A percentile compares a stretch with the other conserved stretches of the same genome.
These are phyloP conservation scores for Kalaharituber pfeilii DNA, from an alignment of 2,329 filamentous ascomycete genomes.

Conservation along the genomic window DNA sequence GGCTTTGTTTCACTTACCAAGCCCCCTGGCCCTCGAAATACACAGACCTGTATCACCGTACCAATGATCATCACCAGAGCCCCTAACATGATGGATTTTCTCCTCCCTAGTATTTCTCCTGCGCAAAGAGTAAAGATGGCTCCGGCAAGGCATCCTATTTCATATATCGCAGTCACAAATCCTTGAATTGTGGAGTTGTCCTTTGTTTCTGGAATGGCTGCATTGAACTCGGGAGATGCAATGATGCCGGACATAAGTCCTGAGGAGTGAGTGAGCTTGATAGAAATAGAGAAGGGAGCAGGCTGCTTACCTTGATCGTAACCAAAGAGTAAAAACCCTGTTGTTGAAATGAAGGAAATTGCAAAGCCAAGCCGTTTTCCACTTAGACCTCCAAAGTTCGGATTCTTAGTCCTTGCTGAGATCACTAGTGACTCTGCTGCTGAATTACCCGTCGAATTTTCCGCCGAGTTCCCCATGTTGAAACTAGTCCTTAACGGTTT, in stretches of 20 bases:
- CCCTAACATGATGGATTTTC: constrained; percentile 42
- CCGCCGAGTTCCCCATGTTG: background rate
- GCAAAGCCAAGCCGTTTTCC: constrained; percentile 40
- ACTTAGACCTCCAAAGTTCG: constrained; percentile 32
- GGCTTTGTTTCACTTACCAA: constrained; percentile 34
- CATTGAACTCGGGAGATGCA: constrained; percentile 34
- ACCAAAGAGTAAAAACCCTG: constrained; percentile 44
- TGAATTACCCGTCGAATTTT: too few species aligned
- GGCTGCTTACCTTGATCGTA: constrained; percentile 37
- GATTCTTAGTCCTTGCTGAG: background rate
- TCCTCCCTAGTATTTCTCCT: constrained; percentile 42
- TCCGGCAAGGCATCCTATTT: constrained; percentile 39
- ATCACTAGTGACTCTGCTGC: background rate
- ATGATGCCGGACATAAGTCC: constrained; percentile 39
- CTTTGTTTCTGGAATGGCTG: constrained; percentile 32
- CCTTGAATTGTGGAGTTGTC: constrained; percentile 34
- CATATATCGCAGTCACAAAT: constrained; percentile 34
- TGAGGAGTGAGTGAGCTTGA: constrained; percentile 5
- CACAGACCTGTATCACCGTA: constrained; percentile 39
- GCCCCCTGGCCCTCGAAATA: constrained; percentile 33
- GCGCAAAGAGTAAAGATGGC: constrained; percentile 33
- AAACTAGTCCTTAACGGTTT: background rate
- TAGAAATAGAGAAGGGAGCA: background rate
- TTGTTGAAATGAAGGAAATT: constrained; percentile 46
- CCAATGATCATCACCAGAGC: constrained; percentile 41